Evolutionary conservation across 2,329 filamentous ascomycete genomes (phyloP), one percentile per base, ranked within the genome.

Genomic region (Clonostachys solani): DNA sequence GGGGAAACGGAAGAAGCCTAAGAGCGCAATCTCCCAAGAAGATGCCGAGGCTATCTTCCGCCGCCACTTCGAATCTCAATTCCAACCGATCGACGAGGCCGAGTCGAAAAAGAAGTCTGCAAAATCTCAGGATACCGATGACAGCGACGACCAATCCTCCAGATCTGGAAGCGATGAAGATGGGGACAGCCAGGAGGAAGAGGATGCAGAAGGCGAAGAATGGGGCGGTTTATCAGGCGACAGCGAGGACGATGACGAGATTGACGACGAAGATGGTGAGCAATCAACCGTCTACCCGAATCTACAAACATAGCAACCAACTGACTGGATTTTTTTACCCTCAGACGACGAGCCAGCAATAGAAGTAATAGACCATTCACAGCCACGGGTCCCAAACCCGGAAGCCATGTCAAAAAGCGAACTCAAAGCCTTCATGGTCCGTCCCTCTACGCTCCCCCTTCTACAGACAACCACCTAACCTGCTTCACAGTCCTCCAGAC

Each of bases 31-130:
- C 19, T 67, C 62, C 2, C 63, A 69, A 38, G 72, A 80, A 53
- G 77, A 84, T 49, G 76, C 87, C 12, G 83, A 89, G 56, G 89
- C 86, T 47, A 78, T 92, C 49, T 89, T 99, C 59, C 83, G 84
- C 49, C 82, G 81, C 56, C 87, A 92, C 62, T 97, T 97, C 61
- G 94, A 96, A 68, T 81, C 89, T 29, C 84, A 87, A 61, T 97
- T 96, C 71, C 81, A 83, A 61, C 90, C 92, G 9, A 65, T 96
- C 37, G 63, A 66, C 59, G 47, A 38, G 49, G 51, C 42, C 40
- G 53, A 40, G 52, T 53, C 52, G 40, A 51, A 54, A 54, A 55
- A 45, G 46, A 49, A 33, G 66, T 69, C 12, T 68, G 68, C 17
- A 56, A 74, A 75, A 1, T 60, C 66, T 4, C 63, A 58, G 2